Percentiles rank a stretch among this genome's conserved stretches.
Conservation (phyloP, 1,139 yeast species). For the Kurtzmaniella quercitrusa region DNA sequence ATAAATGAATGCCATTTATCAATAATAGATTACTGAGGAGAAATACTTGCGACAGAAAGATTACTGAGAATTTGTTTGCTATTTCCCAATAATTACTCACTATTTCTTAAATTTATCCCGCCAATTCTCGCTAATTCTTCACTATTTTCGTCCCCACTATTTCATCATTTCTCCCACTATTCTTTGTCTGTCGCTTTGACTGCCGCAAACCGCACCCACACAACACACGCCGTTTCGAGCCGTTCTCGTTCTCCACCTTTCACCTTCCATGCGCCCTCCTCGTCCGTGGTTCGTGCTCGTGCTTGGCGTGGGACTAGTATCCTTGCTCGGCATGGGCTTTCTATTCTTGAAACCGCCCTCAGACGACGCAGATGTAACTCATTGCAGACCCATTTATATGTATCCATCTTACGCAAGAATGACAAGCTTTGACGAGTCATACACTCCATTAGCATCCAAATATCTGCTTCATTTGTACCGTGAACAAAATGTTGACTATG, state of each 20-base stretch:
- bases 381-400: constrained; percentile 64
- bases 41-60: too few relatives aligned
- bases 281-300: constrained; percentile 10
- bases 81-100: too few relatives aligned
- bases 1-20: too few relatives aligned
- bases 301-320: constrained; percentile 15
- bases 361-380: constrained; percentile 31
- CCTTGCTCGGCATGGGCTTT: constrained; percentile 15
- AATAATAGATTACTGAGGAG: too few relatives aligned
- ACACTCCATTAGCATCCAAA: constrained; percentile 72
- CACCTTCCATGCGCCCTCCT: constrained; percentile 9
- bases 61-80: too few relatives aligned
- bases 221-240: too few relatives aligned
- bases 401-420: constrained; percentile 74
- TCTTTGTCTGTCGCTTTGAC: background rate
- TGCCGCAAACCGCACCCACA: background rate
- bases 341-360: constrained; percentile 18
- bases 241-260: too few relatives aligned
- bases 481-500: constrained; percentile 67
- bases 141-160: background rate
- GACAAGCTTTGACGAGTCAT: constrained; percentile 64
- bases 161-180: background rate
- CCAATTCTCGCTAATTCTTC: background rate
- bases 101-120: background rate
- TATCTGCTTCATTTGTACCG: constrained; percentile 78